Evolutionary conservation across 1,284 basidiomycete species (phyloP), one percentile per base, ranked within the genome.

Genomic region (Amylostereum areolatum): DNA sequence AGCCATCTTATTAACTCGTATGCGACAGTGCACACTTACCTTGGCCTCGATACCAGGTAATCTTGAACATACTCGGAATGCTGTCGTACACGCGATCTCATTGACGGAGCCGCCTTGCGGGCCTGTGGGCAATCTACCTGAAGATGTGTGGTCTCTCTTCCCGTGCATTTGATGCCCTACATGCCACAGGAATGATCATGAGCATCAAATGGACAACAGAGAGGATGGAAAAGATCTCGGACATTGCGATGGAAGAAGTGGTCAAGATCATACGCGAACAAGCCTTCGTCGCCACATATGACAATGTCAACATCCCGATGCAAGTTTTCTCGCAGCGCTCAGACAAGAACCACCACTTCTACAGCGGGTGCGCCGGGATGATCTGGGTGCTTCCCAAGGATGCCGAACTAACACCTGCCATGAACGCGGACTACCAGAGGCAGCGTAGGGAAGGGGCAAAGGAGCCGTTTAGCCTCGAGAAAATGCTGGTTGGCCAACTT

Each of bases 261-360:
- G 29, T 43, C 3, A 7, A 30, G 3, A 25, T 55, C 6, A 63
- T 67, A 11, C 41, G 56, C 3, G 30, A 48, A 4, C 54, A 54
- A 45, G 56, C 60, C 0, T 65, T 57, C 56, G 30, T 62, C 18
- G 55, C 65, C 4, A 59, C 62, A 2, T 63, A 72, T 50, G 67
- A 73, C 55, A 73, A 73, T 50, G 37, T 72, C 47, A 64, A 70
- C 29, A 48, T 72, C 4, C 56, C 66, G 0, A 62, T 69, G 48
- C 56, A 56, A 29, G 66, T 65, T 3, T 71, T 65, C 52, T 67
- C 66, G 0, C 69, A 71, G 46, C 57, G 66, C 1, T 40, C 64
- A 0, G 51, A 66, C 42, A 68, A 73, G 44, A 51, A 66, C 45
- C 59, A 54, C 12, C 55, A 66, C 27, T 69, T 72, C 56, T 62